A percentile compares a stretch with the other conserved stretches of the same genome.
Evolutionary conservation across 768 basidiomycete species (phyloP).

Genomic region (Leccinum variicolor): DNA sequence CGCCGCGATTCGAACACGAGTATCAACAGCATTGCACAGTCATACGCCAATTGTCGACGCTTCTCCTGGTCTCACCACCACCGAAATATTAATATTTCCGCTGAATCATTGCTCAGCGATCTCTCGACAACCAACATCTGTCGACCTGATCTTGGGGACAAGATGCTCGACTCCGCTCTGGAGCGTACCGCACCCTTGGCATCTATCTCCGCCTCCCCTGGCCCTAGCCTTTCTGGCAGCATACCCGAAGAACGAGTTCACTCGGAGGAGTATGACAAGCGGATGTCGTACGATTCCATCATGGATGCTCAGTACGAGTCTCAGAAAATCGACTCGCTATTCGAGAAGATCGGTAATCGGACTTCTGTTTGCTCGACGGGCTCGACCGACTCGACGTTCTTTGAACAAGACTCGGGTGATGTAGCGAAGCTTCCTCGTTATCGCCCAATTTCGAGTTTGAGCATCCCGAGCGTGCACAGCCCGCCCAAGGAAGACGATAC

Average conservation of each 20-base stretch:
- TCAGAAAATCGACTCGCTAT: slow-evolving; percentile 48
- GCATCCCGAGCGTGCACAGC: slow-evolving; percentile 46
- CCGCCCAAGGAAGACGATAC: slow-evolving; percentile 71
- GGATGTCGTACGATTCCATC: slow-evolving; percentile 61
- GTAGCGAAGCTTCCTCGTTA: slow-evolving; percentile 48
- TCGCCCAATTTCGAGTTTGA: slow-evolving; percentile 64
- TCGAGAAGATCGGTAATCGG: slow-evolving; percentile 58
- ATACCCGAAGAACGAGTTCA: slow-evolving; percentile 8
- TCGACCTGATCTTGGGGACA: slow-evolving; percentile 78
- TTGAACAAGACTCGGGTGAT: slow-evolving; percentile 38
- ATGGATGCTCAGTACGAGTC: slow-evolving; percentile 48
- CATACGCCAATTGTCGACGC: slow-evolving; percentile 54
- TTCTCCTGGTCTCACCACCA: slow-evolving; percentile 59
- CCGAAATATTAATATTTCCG: slow-evolving; percentile 50
- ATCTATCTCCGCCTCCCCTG: slow-evolving; percentile 66
- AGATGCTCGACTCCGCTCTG: slow-evolving; percentile 71
- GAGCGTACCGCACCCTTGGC: slow-evolving; percentile 54
- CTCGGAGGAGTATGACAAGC: slow-evolving; percentile 27
- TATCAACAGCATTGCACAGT: slow-evolving; percentile 53
- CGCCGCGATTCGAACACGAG: slow-evolving; percentile 60
- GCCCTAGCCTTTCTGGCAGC: slow-evolving; percentile 36
- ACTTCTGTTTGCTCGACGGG: slow-evolving; percentile 48
- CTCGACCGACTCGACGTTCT: slow-evolving; percentile 62
- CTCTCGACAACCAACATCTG: slow-evolving; percentile 54
- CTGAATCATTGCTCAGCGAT: slow-evolving; percentile 67